Evolutionary conservation across 208 protist genomes (phyloP).

Genomic region (Acanthamoeba healyi): DNA sequence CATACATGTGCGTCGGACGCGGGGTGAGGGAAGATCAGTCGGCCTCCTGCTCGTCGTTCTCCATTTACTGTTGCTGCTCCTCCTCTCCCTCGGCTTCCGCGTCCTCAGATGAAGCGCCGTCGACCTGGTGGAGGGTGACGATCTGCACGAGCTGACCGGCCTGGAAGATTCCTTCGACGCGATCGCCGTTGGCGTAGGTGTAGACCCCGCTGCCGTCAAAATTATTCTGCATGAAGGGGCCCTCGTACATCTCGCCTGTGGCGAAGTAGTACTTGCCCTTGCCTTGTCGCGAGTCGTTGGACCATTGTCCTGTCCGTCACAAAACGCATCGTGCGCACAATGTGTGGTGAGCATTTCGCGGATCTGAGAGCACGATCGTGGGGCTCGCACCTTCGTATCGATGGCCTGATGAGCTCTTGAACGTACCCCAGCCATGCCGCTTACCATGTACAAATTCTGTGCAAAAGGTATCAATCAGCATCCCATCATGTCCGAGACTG

Average conservation of each 20-base stretch:
- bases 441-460: slow-evolving; percentile 67
- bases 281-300: slow-evolving; percentile 41
- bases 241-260: slow-evolving; percentile 66
- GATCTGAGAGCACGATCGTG: neutral
- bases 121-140: slow-evolving; percentile 18
- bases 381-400: neutral
- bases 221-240: slow-evolving; percentile 45
- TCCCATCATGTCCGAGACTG: too few relatives aligned
- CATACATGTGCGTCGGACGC: too few relatives aligned
- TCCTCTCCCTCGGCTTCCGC: neutral
- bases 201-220: slow-evolving; percentile 65
- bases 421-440: slow-evolving; percentile 39
- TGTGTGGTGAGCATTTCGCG: neutral
- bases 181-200: slow-evolving; percentile 66
- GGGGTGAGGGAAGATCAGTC: neutral
- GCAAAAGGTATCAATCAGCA: too few relatives aligned
- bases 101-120: neutral
- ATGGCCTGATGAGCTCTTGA: neutral
- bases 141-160: slow-evolving; percentile 39
- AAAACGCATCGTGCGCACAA: neutral
- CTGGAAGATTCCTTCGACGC: slow-evolving; percentile 56
- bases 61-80: neutral
- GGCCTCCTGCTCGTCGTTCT: neutral
- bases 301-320: slow-evolving; percentile 5
- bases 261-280: slow-evolving; percentile 47